phyloP scores from a whole-genome alignment of 371 early-diverging fungal genomes.

The Coemansia sp. region DNA sequence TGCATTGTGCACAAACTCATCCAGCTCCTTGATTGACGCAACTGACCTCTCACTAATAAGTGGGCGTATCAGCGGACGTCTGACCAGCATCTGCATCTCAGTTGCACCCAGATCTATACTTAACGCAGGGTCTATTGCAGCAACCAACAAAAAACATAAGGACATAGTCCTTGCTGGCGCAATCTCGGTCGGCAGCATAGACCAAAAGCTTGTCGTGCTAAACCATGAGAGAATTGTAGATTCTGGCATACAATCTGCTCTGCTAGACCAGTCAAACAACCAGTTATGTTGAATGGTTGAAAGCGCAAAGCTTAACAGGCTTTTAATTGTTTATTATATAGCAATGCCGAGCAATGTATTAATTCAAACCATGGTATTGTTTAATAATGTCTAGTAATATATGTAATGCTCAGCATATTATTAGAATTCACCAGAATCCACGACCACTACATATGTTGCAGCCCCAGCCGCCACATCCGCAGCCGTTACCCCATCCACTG shows the following conservation, averaged over 20 bases:
- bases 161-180: too few relatives aligned
- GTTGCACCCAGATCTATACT: not conserved
- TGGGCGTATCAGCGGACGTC: constrained; percentile 60
- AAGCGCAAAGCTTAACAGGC: too few relatives aligned
- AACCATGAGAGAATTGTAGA: too few relatives aligned
- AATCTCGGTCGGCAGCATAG: too few relatives aligned
- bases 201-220: too few relatives aligned
- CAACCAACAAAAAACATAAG: too few relatives aligned
- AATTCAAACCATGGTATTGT: not conserved
- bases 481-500: not conserved
- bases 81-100: constrained; percentile 23
- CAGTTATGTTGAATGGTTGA: too few relatives aligned
- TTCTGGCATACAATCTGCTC: too few relatives aligned
- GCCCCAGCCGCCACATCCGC: not conserved
- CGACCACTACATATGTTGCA: not conserved
- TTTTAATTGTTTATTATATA: not conserved
- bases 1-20: constrained; percentile 72
- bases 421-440: not conserved
- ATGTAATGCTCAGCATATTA: not conserved
- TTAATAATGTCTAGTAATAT: not conserved
- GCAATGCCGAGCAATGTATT: not conserved
- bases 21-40: constrained; percentile 65
- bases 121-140: too few relatives aligned
- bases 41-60: constrained; percentile 71
- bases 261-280: too few relatives aligned